These are phyloP conservation scores for Klebsormidium nitens DNA, from an alignment of 139 green algal genomes.

Conservation along the genomic window DNA sequence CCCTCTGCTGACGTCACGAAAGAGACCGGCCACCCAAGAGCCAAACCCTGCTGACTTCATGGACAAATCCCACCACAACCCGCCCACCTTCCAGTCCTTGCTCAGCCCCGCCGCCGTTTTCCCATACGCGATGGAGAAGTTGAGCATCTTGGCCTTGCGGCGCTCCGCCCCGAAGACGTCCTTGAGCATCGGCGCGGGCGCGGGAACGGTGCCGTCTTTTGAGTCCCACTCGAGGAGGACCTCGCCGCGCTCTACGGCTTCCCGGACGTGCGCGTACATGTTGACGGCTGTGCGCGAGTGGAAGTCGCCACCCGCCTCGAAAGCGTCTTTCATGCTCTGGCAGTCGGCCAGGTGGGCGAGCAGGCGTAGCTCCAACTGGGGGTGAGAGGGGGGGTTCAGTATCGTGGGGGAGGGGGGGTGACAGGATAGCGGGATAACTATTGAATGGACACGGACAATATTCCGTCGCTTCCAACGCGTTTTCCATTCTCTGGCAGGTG, in stretches of 20 bases:
- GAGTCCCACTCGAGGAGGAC: constrained; percentile 48
- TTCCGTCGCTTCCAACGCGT: no score
- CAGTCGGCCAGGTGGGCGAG: constrained; percentile 92
- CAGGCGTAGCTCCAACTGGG: constrained; percentile 94
- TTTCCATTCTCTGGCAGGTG: no score
- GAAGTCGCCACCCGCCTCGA: constrained; percentile 91
- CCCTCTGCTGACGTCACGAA: no score
- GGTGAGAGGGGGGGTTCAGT: no score
- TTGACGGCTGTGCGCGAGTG: constrained; percentile 86
- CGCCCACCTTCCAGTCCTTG: constrained; percentile 75
- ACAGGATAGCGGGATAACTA: neutral
- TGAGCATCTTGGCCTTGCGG: constrained; percentile 90
- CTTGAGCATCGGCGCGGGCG: no score
- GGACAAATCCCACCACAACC: no score
- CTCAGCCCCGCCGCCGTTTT: constrained; percentile 94
- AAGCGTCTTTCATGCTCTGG: constrained; percentile 79
- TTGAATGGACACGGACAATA: no score
- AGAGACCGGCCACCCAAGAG: no score
- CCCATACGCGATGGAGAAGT: constrained; percentile 98
- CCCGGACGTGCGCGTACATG: constrained; percentile 95
- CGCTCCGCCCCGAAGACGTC: constrained; percentile 64
- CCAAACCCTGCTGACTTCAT: no score
- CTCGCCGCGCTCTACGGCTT: constrained; percentile 64
- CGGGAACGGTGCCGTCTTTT: neutral
- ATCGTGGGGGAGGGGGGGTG: neutral